Percentiles rank a stretch among this genome's conserved stretches.
These are phyloP conservation scores for Suillus clintonianus DNA, from an alignment of 768 basidiomycete genomes.

Conservation along the genomic window DNA sequence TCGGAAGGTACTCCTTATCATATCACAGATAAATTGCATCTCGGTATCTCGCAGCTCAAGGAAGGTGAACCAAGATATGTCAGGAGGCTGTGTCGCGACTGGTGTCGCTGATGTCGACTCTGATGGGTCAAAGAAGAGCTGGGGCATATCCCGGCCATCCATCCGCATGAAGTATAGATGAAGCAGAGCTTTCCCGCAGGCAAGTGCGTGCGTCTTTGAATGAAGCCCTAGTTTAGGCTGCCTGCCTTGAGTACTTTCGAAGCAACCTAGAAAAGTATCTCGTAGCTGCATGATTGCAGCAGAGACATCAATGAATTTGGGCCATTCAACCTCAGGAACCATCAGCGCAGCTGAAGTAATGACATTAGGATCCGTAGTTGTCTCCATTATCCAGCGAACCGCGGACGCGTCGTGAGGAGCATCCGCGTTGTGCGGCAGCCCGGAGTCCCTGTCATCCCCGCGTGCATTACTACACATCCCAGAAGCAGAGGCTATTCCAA, in stretches of 20 bases:
- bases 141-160: background rate
- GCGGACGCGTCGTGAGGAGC: background rate
- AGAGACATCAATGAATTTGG: background rate
- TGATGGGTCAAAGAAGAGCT: background rate
- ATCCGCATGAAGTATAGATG: background rate
- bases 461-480: background rate
- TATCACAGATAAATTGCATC: conserved; percentile 1
- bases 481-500: background rate
- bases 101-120: background rate
- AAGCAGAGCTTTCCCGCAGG: conserved; percentile 2
- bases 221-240: background rate
- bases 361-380: conserved; percentile 1
- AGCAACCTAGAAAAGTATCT: conserved; percentile 4
- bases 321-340: conserved; percentile 6
- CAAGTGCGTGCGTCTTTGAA: background rate
- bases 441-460: background rate
- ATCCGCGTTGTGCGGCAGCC: background rate
- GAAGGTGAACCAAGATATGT: conserved; percentile 2
- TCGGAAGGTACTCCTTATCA: background rate
- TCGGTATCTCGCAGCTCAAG: background rate
- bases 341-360: conserved; percentile 1
- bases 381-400: conserved; percentile 7
- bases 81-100: background rate
- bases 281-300: conserved; percentile 1
- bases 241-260: background rate